Percentiles rank a stretch among this genome's conserved stretches.
Evolutionary conservation across 495 filamentous ascomycete species (phyloP).

Genomic region (Neurospora sp.): DNA sequence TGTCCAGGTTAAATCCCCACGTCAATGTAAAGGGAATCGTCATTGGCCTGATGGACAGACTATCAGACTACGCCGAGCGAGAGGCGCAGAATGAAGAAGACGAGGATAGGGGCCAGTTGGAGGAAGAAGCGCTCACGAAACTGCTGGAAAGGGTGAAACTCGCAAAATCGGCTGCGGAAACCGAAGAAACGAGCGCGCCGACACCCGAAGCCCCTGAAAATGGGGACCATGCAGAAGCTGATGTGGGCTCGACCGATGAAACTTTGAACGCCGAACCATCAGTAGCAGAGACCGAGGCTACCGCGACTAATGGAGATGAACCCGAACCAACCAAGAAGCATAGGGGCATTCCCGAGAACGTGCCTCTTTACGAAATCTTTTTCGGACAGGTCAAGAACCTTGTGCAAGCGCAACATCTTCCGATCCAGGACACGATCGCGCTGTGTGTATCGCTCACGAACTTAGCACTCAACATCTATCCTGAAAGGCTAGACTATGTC

Average conservation of each 20-base stretch:
- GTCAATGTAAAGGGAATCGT: constrained; percentile 98
- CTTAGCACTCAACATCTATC: constrained; percentile 89
- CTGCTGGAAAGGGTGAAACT: constrained; percentile 69
- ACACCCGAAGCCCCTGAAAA: constrained; percentile 10
- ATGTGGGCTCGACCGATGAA: constrained; percentile 12
- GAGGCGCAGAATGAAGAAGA: constrained; percentile 64
- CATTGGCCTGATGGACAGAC: constrained; percentile 91
- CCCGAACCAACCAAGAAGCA: constrained; percentile 41
- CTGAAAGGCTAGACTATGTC: constrained; percentile 84
- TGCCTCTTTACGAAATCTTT: constrained; percentile 94
- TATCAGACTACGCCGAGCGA: constrained; percentile 83
- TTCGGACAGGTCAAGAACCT: constrained; percentile 92
- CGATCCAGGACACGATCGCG: constrained; percentile 91
- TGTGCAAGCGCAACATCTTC: constrained; percentile 78
- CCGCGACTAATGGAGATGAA: constrained; percentile 28
- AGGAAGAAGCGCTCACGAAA: constrained; percentile 70
- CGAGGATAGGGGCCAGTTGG: constrained; percentile 62
- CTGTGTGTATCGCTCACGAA: constrained; percentile 86
- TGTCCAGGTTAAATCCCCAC: constrained; percentile 82
- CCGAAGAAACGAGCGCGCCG: constrained; percentile 8
- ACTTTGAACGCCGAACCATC: constrained; percentile 17
- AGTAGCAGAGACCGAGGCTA: constrained; percentile 32
- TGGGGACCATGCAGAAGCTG: constrained; percentile 9
- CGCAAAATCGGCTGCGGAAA: constrained; percentile 45
- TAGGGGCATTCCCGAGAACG: constrained; percentile 64